A percentile compares a stretch with the other conserved stretches of the same genome.
These are phyloP conservation scores for Aspergillus diversus DNA, from an alignment of 495 filamentous ascomycete species.

Conservation along the genomic window DNA sequence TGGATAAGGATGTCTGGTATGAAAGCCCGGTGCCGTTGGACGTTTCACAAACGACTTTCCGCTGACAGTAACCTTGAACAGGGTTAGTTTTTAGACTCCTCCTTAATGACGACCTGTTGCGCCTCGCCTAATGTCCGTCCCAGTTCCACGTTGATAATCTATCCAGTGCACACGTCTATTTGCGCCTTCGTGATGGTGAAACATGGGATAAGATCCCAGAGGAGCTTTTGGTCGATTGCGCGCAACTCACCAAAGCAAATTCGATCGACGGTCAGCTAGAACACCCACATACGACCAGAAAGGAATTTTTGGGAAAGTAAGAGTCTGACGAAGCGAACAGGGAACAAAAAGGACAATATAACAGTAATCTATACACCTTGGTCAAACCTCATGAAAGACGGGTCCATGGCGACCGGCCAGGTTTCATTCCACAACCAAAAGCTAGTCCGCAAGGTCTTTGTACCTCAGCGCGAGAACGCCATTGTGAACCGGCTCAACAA, in stretches of 20 bases:
- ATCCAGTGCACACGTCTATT: conserved; percentile 93
- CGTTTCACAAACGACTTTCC: too few relatives aligned
- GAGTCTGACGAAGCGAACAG: conserved; percentile 36
- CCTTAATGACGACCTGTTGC: conserved; percentile 7
- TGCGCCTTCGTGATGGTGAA: conserved; percentile 79
- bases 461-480: conserved; percentile 75
- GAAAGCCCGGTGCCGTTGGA: conserved; percentile 4
- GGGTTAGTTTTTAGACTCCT: conserved; percentile 38
- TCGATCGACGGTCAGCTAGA: conserved; percentile 81
- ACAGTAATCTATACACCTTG: conserved; percentile 97
- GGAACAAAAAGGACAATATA: conserved; percentile 98
- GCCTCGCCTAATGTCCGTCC: conserved; percentile 26
- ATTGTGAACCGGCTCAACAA: conserved; percentile 97
- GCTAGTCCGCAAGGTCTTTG: conserved; percentile 77
- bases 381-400: conserved; percentile 95
- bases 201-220: conserved; percentile 82
- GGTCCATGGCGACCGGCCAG: conserved; percentile 94
- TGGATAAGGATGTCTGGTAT: conserved; percentile 95
- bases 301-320: not conserved
- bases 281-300: not conserved
- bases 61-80: conserved; percentile 13
- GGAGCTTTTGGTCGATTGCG: conserved; percentile 81
- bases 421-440: conserved; percentile 93
- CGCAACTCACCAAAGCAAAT: conserved; percentile 96
- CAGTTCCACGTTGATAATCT: conserved; percentile 98